Evolutionary conservation across 148 eudicot genomes (phyloP).

Genomic region (Simmondsia chinensis): DNA sequence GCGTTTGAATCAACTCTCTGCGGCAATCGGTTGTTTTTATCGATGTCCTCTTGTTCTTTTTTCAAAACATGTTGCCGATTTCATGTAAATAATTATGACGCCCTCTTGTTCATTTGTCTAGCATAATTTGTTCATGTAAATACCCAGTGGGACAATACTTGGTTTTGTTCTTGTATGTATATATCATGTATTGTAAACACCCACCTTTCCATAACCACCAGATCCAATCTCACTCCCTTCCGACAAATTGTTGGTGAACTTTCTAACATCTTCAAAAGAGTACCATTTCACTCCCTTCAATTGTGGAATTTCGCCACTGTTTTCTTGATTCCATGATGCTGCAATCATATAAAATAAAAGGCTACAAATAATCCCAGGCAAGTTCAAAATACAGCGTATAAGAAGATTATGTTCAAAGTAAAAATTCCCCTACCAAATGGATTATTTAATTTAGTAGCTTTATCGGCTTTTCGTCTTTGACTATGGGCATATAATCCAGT

Average conservation of each 20-base stretch:
- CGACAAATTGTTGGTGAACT: slow-evolving; percentile 42
- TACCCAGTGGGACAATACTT: too few species aligned
- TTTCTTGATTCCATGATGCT: slow-evolving; percentile 52
- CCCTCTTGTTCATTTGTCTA: too few species aligned
- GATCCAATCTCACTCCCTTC: slow-evolving; percentile 42
- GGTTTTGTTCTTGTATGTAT: too few species aligned
- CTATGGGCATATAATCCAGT: slow-evolving; percentile 47
- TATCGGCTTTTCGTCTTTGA: slow-evolving; percentile 32
- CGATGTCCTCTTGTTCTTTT: too few species aligned
- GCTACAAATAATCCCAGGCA: not conserved
- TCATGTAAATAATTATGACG: too few species aligned
- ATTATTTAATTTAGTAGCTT: slow-evolving; percentile 21
- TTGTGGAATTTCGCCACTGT: slow-evolving; percentile 36
- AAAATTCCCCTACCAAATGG: slow-evolving; percentile 68
- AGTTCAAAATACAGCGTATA: too few species aligned
- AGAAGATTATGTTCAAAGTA: not conserved
- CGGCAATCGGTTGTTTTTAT: too few species aligned
- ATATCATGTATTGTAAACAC: not conserved
- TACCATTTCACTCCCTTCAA: slow-evolving; percentile 54
- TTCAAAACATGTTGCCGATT: too few species aligned
- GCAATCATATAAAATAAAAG: slow-evolving; percentile 10
- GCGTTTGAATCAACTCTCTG: too few species aligned
- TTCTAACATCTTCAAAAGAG: slow-evolving; percentile 50
- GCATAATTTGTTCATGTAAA: too few species aligned
- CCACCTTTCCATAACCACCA: slow-evolving; percentile 77